Evolutionary conservation across 148 eudicot species (phyloP).

Genomic region (Hydrangea macrophylla): DNA sequence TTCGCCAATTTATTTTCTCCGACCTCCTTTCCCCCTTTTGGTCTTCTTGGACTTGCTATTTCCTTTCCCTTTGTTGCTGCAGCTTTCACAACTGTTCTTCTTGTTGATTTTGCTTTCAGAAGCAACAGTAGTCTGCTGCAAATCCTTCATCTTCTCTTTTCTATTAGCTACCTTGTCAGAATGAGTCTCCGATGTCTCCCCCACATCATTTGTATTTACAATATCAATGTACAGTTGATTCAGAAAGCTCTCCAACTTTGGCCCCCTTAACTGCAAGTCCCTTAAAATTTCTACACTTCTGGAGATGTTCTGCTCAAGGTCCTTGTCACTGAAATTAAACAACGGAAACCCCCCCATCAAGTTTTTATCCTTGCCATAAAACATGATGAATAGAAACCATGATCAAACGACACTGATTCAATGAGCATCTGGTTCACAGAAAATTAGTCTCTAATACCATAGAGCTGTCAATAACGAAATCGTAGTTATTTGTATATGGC

Average conservation of each 20-base stretch:
- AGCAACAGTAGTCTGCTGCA: slow-evolving; percentile 7
- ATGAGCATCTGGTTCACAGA: neutral
- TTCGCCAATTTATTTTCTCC: slow-evolving; percentile 3
- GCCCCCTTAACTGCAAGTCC: slow-evolving; percentile 4
- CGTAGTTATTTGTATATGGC: too few relatives aligned
- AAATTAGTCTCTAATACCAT: too few relatives aligned
- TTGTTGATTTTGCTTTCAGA: neutral
- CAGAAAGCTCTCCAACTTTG: slow-evolving; percentile 11
- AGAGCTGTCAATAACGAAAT: too few relatives aligned
- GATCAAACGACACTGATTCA: neutral
- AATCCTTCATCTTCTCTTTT: neutral
- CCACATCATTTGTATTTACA: neutral
- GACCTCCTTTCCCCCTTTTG: slow-evolving; percentile 6
- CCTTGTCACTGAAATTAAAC: slow-evolving; percentile 13
- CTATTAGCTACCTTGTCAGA: neutral
- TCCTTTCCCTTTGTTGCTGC: slow-evolving; percentile 19
- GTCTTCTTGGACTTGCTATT: slow-evolving; percentile 17
- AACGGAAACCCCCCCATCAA: neutral
- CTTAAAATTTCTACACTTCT: neutral
- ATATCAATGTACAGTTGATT: neutral
- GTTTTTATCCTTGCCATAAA: neutral
- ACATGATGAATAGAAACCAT: neutral
- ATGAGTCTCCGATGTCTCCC: neutral
- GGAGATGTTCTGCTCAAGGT: neutral
- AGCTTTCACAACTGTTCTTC: slow-evolving; percentile 2